Percentiles rank a stretch among this genome's conserved stretches.
Evolutionary conservation across 139 green algal genomes (phyloP).

Genomic region (Pycnococcus provasolii): DNA sequence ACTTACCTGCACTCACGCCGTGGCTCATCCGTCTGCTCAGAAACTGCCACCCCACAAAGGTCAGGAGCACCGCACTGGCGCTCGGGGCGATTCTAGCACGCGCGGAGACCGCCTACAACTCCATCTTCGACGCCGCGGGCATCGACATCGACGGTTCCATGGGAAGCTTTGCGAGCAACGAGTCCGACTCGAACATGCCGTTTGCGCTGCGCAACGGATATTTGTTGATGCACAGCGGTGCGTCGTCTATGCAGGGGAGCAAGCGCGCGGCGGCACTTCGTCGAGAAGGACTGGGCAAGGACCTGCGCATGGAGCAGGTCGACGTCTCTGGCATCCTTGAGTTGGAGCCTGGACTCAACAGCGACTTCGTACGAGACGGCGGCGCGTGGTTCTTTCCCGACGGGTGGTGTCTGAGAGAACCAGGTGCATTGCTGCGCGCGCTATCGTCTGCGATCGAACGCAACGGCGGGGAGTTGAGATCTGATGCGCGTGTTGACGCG

Average conservation of each 20-base stretch:
- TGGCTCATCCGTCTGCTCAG: constrained; percentile 8
- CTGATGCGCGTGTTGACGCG: background rate
- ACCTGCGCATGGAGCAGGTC: background rate
- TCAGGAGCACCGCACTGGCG: background rate
- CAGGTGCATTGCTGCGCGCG: constrained; percentile 6
- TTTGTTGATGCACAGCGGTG: constrained; percentile 5
- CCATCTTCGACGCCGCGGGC: constrained; percentile 8
- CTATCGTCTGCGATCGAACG: background rate
- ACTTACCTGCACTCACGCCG: background rate
- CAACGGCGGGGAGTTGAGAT: background rate
- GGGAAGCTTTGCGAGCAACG: constrained; percentile 1
- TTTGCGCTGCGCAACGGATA: constrained; percentile 16
- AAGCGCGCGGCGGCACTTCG: background rate
- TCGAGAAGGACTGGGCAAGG: background rate
- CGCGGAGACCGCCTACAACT: constrained; percentile 12
- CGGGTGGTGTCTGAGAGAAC: constrained; percentile 18
- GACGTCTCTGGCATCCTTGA: background rate
- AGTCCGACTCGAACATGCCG: background rate
- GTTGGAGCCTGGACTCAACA: constrained; percentile 12
- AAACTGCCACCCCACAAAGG: background rate
- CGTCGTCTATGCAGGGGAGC: background rate
- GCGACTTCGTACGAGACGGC: background rate
- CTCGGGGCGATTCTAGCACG: constrained; percentile 1
- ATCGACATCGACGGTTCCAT: constrained; percentile 14
- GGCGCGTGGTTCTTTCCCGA: constrained; percentile 15